These are phyloP conservation scores for Chenopodium album DNA, from an alignment of 148 eudicot species.

Conservation along the genomic window DNA sequence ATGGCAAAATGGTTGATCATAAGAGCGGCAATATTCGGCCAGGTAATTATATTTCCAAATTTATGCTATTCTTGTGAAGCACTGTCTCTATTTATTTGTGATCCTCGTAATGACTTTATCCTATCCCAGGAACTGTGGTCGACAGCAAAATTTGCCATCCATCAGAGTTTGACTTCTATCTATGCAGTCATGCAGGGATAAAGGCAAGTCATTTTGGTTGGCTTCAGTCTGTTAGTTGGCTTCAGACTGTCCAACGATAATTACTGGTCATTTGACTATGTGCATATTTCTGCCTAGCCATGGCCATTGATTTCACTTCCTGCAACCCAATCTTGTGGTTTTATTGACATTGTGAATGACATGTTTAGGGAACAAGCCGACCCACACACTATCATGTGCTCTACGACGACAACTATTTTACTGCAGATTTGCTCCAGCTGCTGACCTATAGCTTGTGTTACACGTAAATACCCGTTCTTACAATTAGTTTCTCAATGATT, in stretches of 20 bases:
- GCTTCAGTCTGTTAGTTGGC: not conserved
- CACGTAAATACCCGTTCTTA: slow-evolving; percentile 42
- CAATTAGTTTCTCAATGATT: no score
- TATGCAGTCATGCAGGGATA: slow-evolving; percentile 86
- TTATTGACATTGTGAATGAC: not conserved
- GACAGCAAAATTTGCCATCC: slow-evolving; percentile 75
- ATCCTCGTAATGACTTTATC: not conserved
- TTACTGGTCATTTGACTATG: not conserved
- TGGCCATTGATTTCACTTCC: not conserved
- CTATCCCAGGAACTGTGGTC: slow-evolving; percentile 56
- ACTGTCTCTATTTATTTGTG: not conserved
- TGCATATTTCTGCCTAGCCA: not conserved
- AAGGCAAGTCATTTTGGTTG: slow-evolving; percentile 41
- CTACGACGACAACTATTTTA: slow-evolving; percentile 64
- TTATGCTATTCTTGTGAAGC: not conserved
- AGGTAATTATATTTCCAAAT: slow-evolving; percentile 35
- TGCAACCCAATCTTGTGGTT: not conserved
- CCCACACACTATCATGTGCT: slow-evolving; percentile 87
- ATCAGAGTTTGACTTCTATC: slow-evolving; percentile 55
- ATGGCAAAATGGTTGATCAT: slow-evolving; percentile 43
- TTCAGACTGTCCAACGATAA: no score
- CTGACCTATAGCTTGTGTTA: slow-evolving; percentile 73
- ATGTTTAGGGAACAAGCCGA: slow-evolving; percentile 75
- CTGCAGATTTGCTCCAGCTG: slow-evolving; percentile 58
- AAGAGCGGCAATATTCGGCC: slow-evolving; percentile 89